These are phyloP conservation scores for Mimosa bimucronata DNA, from an alignment of 306 rosid genomes.

Conservation along the genomic window DNA sequence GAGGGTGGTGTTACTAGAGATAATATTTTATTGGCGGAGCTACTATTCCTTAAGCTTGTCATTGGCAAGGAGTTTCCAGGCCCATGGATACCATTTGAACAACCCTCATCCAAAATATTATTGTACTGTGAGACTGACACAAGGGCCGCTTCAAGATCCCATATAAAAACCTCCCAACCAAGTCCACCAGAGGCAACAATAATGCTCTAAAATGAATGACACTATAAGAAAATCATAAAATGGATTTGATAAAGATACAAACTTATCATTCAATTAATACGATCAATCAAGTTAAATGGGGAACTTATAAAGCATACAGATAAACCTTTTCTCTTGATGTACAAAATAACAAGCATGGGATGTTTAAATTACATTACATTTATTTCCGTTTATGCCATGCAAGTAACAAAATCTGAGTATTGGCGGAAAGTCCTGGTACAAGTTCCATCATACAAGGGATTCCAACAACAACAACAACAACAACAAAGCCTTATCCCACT, in stretches of 20 bases:
- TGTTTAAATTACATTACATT: conserved; percentile 77
- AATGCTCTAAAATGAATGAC: conserved; percentile 98
- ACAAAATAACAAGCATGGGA: conserved; percentile 35
- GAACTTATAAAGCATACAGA: conserved; percentile 27
- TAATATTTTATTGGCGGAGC: conserved; percentile 82
- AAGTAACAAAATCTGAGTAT: conserved; percentile 91
- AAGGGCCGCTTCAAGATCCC: conserved; percentile 94
- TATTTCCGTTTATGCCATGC: conserved; percentile 87
- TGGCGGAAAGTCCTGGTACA: conserved; percentile 86
- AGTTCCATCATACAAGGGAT: conserved; percentile 70
- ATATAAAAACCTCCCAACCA: conserved; percentile 97
- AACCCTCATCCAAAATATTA: no score
- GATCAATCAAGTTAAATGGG: conserved; percentile 36
- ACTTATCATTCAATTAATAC: no score
- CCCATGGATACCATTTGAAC: no score
- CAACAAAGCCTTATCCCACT: no score
- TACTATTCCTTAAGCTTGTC: conserved; percentile 78
- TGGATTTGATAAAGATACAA: conserved; percentile 50
- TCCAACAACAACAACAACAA: no score
- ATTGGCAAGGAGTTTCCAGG: conserved; percentile 71
- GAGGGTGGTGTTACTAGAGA: conserved; percentile 81
- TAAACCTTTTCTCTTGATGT: conserved; percentile 40
- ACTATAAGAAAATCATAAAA: conserved; percentile 86
- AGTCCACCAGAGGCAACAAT: conserved; percentile 99
- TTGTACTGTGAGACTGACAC: conserved; percentile 68